Percentiles rank a stretch among this genome's conserved stretches.
These are phyloP conservation scores for Passiflora organensis DNA, from an alignment of 345 rosid genomes.

Conservation along the genomic window DNA sequence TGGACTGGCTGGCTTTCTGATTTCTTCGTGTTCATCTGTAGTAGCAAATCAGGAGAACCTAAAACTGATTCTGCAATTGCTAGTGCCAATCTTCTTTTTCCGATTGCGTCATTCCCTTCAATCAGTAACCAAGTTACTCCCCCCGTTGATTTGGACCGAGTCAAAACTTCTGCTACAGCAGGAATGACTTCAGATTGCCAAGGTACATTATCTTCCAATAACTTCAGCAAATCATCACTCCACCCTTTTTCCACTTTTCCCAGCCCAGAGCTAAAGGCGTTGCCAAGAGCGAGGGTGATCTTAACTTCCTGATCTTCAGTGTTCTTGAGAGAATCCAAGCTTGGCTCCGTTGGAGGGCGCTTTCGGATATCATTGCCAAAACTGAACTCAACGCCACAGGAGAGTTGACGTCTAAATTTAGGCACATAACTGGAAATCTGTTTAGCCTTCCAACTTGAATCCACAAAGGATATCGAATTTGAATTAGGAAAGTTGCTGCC, in stretches of 20 bases:
- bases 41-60: conserved; percentile 46
- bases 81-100: conserved; percentile 69
- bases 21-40: conserved; percentile 42
- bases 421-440: conserved; percentile 40
- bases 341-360: conserved; percentile 34
- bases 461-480: conserved; percentile 36
- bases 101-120: conserved; percentile 60
- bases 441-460: conserved; percentile 35
- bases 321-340: conserved; percentile 58
- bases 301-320: conserved; percentile 55
- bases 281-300: conserved; percentile 75
- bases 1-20: conserved; percentile 20
- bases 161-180: conserved; percentile 45
- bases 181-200: conserved; percentile 63
- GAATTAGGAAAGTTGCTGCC: conserved; percentile 43
- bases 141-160: conserved; percentile 23
- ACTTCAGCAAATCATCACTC: conserved; percentile 27
- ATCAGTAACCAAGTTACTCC: conserved; percentile 54
- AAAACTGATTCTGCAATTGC: conserved; percentile 50
- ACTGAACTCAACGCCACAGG: conserved; percentile 63
- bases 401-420: conserved; percentile 60
- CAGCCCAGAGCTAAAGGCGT: conserved; percentile 33
- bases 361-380: conserved; percentile 30
- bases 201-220: conserved; percentile 58
- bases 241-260: conserved; percentile 29